Evolutionary conservation across 805 yeast genomes (phyloP).

Genomic region (Ogataea sp.): DNA sequence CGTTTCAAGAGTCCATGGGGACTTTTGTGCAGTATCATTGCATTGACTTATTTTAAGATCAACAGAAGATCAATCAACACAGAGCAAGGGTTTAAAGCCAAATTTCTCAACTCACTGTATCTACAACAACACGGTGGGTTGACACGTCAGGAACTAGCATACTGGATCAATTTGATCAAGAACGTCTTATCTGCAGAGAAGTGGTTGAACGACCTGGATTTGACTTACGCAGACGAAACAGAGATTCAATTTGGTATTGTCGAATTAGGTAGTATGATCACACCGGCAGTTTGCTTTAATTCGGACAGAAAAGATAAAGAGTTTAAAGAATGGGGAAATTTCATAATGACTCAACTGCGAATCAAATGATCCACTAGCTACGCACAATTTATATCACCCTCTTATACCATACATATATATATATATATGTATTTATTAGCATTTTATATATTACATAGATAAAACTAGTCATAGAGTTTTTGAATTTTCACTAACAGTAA

Average conservation of each 20-base stretch:
- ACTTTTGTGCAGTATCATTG: slow-evolving; percentile 56
- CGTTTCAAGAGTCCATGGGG: slow-evolving; percentile 62
- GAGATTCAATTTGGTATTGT: slow-evolving; percentile 19
- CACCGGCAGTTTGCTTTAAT: neutral
- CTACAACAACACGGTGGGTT: slow-evolving; percentile 46
- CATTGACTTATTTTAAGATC: slow-evolving; percentile 48
- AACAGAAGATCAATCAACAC: slow-evolving; percentile 37
- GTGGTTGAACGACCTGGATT: slow-evolving; percentile 49
- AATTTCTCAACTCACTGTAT: slow-evolving; percentile 43
- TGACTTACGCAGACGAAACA: slow-evolving; percentile 9
- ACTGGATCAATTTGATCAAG: slow-evolving; percentile 46
- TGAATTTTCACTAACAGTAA: too few species aligned
- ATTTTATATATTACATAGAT: too few species aligned
- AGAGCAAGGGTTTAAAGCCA: slow-evolving; percentile 41
- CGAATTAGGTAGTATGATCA: slow-evolving; percentile 4
- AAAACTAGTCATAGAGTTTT: too few species aligned
- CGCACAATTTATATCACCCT: neutral
- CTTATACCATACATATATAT: neutral
- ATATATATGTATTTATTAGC: too few species aligned
- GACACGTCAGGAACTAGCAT: slow-evolving; percentile 37
- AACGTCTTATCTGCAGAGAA: slow-evolving; percentile 46
- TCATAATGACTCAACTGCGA: neutral
- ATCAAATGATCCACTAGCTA: neutral
- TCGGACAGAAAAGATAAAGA: slow-evolving; percentile 24
- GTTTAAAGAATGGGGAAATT: slow-evolving; percentile 23